Percentiles rank a stretch among this genome's conserved stretches.
Evolutionary conservation across 2,329 filamentous ascomycete species (phyloP).

Genomic region (Fusarium gaditjirri): DNA sequence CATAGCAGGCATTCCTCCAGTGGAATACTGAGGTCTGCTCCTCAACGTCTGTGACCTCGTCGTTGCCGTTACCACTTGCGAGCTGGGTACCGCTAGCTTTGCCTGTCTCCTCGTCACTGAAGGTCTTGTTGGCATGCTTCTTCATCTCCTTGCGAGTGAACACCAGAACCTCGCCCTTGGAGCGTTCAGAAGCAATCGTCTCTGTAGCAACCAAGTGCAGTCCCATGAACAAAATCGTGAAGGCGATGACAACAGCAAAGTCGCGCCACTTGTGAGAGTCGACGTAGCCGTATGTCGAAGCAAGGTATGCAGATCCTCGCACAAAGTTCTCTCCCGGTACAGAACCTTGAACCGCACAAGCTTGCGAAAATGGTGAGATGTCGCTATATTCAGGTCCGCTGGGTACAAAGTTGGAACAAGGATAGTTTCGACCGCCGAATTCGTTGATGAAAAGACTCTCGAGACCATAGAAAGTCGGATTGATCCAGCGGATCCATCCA

Average conservation of each 20-base stretch:
- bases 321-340: conserved; percentile 30
- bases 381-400: conserved; percentile 32
- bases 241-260: conserved; percentile 34
- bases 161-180: conserved; percentile 38
- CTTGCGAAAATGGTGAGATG: conserved; percentile 6
- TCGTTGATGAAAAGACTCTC: conserved; percentile 74
- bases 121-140: conserved; percentile 61
- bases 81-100: conserved; percentile 47
- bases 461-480: conserved; percentile 70
- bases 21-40: conserved; percentile 64
- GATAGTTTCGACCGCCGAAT: conserved; percentile 59
- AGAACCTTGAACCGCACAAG: conserved; percentile 22
- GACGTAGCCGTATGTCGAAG: conserved; percentile 22
- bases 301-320: conserved; percentile 24
- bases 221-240: conserved; percentile 35
- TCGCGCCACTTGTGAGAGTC: conserved; percentile 39
- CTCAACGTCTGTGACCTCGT: conserved; percentile 28
- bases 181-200: conserved; percentile 34
- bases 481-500: conserved; percentile 74
- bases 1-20: conserved; percentile 77
- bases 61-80: conserved; percentile 66
- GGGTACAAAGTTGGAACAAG: conserved; percentile 56
- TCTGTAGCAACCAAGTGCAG: conserved; percentile 33
- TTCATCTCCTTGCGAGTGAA: conserved; percentile 39
- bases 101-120: conserved; percentile 11